Evolutionary conservation across 2,329 filamentous ascomycete genomes (phyloP).

Genomic region (Penicillium brasilianum): DNA sequence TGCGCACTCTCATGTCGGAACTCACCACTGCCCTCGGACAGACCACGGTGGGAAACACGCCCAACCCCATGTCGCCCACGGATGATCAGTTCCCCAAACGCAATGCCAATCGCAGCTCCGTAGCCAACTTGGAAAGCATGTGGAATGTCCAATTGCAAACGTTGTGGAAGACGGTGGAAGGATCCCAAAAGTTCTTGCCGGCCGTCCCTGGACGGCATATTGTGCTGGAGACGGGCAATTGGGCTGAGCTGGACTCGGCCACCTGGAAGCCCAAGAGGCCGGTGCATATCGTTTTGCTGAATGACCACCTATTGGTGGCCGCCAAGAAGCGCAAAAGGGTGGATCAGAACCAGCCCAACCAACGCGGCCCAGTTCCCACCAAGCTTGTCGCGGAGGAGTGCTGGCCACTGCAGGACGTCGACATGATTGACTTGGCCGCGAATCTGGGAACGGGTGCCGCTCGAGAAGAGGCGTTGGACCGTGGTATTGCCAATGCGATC

Average conservation of each 20-base stretch:
- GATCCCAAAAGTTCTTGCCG: slow-evolving; percentile 94
- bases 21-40: slow-evolving; percentile 72
- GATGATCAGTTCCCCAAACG: slow-evolving; percentile 58
- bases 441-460: slow-evolving; percentile 45
- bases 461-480: slow-evolving; percentile 55
- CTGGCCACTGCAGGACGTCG: slow-evolving; percentile 90
- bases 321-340: slow-evolving; percentile 89
- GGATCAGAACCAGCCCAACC: slow-evolving; percentile 62
- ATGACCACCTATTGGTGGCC: slow-evolving; percentile 91
- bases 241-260: slow-evolving; percentile 96
- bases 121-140: slow-evolving; percentile 73
- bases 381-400: slow-evolving; percentile 93
- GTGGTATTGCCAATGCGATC: slow-evolving; percentile 78
- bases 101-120: slow-evolving; percentile 84
- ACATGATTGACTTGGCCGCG: slow-evolving; percentile 82
- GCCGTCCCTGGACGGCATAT: slow-evolving; percentile 91
- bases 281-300: slow-evolving; percentile 89
- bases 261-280: slow-evolving; percentile 92
- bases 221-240: slow-evolving; percentile 86
- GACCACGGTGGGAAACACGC: slow-evolving; percentile 55
- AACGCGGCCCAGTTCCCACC: slow-evolving; percentile 55
- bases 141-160: slow-evolving; percentile 74
- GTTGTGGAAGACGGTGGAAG: slow-evolving; percentile 96
- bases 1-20: slow-evolving; percentile 90
- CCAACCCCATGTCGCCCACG: slow-evolving; percentile 57